Conservation (phyloP, 2,329 filamentous ascomycete species). For the Acrodontium crateriforme region DNA sequence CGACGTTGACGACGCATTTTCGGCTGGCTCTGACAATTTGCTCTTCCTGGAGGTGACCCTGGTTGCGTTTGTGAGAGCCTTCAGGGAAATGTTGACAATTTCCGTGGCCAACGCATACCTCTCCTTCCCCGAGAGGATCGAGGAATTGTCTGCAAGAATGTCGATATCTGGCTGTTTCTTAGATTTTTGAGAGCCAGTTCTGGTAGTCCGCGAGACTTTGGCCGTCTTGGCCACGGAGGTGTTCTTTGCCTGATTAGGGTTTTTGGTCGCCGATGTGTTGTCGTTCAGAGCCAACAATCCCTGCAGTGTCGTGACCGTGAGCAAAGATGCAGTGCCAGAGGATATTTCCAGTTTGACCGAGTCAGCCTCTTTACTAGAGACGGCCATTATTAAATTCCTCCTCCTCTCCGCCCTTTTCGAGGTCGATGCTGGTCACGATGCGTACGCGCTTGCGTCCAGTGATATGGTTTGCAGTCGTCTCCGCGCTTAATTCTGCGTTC, state of each 20-base stretch:
- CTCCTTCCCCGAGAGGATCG: slow-evolving; percentile 41
- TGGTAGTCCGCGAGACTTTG: slow-evolving; percentile 1
- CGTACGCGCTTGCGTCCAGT: too few relatives aligned
- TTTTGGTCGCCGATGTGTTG: slow-evolving; percentile 1
- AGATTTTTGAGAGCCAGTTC: slow-evolving; percentile 1
- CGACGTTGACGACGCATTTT: background rate
- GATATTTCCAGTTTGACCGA: slow-evolving; percentile 10
- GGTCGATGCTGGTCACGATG: too few relatives aligned
- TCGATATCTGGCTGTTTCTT: slow-evolving; percentile 17
- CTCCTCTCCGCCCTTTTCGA: too few relatives aligned
- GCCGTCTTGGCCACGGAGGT: slow-evolving; percentile 1
- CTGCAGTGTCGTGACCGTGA: slow-evolving; percentile 15
- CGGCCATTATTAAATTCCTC: too few relatives aligned
- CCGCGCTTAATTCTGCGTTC: too few relatives aligned
- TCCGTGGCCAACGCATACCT: slow-evolving; percentile 57
- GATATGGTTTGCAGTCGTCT: too few relatives aligned
- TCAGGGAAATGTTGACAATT: slow-evolving; percentile 57
- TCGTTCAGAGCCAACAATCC: slow-evolving; percentile 5
- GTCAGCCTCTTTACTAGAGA: too few relatives aligned
- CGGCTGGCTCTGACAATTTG: background rate
- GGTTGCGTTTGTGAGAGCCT: slow-evolving; percentile 46
- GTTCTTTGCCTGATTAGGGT: background rate
- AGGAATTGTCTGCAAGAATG: slow-evolving; percentile 23
- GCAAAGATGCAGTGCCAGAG: slow-evolving; percentile 8
- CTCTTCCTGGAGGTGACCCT: background rate